These are phyloP conservation scores for Diaporthe australafricana DNA, from an alignment of 2,329 filamentous ascomycete genomes.

Conservation along the genomic window DNA sequence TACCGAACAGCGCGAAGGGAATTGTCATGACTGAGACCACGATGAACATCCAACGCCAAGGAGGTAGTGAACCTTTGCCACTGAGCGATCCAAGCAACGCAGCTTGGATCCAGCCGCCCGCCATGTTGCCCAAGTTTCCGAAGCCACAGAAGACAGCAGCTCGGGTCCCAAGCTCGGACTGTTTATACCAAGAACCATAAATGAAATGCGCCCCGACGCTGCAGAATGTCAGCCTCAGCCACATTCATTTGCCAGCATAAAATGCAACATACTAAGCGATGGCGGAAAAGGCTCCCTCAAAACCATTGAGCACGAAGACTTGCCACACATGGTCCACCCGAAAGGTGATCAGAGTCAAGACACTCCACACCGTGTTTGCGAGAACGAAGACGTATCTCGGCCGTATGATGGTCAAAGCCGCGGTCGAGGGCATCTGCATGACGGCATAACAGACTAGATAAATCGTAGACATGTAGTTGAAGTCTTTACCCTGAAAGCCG, in stretches of 20 bases:
- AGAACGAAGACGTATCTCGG: constrained; percentile 56
- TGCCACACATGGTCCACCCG: constrained; percentile 55
- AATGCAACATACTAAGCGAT: constrained; percentile 51
- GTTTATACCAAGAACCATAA: constrained; percentile 57
- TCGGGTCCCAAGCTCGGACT: constrained; percentile 53
- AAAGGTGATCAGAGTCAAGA: constrained; percentile 56
- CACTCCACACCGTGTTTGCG: constrained; percentile 56
- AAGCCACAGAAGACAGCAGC: constrained; percentile 56
- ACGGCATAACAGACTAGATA: constrained; percentile 55
- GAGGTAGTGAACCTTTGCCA: constrained; percentile 48
- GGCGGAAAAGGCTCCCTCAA: constrained; percentile 57
- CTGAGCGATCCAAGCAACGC: constrained; percentile 51
- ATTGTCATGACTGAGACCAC: constrained; percentile 56
- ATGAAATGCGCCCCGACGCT: constrained; percentile 57
- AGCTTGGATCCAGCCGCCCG: constrained; percentile 58
- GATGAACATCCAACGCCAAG: constrained; percentile 57
- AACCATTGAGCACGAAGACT: constrained; percentile 56
- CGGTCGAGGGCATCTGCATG: constrained; percentile 57
- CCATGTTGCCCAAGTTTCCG: constrained; percentile 56
- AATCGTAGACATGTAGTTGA: constrained; percentile 51
- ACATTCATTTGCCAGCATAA: rapidly evolving
- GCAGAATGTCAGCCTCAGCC: neutral
- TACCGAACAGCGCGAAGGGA: constrained; percentile 54
- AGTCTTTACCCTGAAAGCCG: constrained; percentile 52
- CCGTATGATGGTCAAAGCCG: constrained; percentile 42